These are phyloP conservation scores for Agrocybe praecox DNA, from an alignment of 768 basidiomycete species.

Conservation along the genomic window DNA sequence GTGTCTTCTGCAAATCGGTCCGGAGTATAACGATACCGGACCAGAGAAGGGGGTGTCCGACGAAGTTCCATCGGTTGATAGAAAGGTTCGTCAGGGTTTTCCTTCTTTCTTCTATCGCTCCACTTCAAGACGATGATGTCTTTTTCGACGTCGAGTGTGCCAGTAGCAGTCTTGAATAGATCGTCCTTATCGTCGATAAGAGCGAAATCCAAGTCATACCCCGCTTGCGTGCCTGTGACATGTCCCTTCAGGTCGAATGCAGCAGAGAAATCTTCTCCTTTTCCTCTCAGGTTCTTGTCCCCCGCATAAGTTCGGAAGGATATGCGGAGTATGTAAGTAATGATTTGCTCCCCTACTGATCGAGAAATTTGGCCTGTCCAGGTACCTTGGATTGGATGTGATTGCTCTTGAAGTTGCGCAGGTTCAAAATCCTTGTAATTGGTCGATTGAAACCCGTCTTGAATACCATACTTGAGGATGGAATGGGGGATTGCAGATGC, in stretches of 20 bases:
- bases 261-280: constrained; percentile 34
- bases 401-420: constrained; percentile 10
- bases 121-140: constrained; percentile 21
- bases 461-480: constrained; percentile 34
- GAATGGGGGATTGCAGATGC: constrained; percentile 18
- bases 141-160: constrained; percentile 18
- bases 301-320: constrained; percentile 27
- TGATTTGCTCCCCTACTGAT: constrained; percentile 20
- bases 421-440: constrained; percentile 35
- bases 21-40: constrained; percentile 29
- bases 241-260: constrained; percentile 32
- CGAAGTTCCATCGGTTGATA: constrained; percentile 25
- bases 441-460: constrained; percentile 32
- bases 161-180: constrained; percentile 23
- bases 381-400: constrained; percentile 30
- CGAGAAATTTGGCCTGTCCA: constrained; percentile 34
- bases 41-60: constrained; percentile 30
- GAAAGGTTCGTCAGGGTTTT: constrained; percentile 21
- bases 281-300: constrained; percentile 26
- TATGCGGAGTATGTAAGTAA: constrained; percentile 27
- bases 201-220: constrained; percentile 26
- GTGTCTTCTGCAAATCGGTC: constrained; percentile 29
- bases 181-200: constrained; percentile 28
- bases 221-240: constrained; percentile 13
- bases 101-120: constrained; percentile 22